phyloP scores from a whole-genome alignment of 257 asterid genomes.

The Thymus mandschuricus region DNA sequence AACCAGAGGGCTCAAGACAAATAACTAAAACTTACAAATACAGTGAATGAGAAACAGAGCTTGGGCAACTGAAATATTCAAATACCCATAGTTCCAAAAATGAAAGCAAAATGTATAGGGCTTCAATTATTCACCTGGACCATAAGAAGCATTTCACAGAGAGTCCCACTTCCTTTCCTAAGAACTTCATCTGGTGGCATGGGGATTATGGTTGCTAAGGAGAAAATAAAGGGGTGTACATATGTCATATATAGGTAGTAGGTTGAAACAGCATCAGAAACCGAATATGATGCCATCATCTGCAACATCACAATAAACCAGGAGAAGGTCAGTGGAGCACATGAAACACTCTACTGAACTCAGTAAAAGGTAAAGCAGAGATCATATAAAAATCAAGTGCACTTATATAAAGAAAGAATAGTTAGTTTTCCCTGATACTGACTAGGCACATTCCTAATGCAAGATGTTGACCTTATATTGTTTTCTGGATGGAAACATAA shows the following conservation, averaged over 20 bases:
- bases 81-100: conserved; percentile 4
- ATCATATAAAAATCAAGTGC: conserved; percentile 5
- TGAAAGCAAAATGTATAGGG: conserved; percentile 15
- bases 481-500: conserved; percentile 25
- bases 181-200: conserved; percentile 99
- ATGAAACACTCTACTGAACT: conserved; percentile 22
- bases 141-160: conserved; percentile 99
- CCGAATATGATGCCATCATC: conserved; percentile 99
- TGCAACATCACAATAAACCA: conserved; percentile 46
- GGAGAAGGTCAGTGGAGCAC: conserved; percentile 19
- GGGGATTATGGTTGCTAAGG: conserved; percentile 97
- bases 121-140: conserved; percentile 70
- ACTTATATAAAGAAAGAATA: neutral
- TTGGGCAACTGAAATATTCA: conserved; percentile 16
- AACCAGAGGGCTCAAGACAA: conserved; percentile 19
- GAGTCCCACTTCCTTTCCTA: conserved; percentile 98
- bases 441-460: conserved; percentile 11
- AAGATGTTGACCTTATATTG: conserved; percentile 20
- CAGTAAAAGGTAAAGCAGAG: conserved; percentile 15
- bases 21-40: conserved; percentile 19
- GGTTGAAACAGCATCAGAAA: conserved; percentile 98
- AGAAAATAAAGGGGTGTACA: conserved; percentile 97
- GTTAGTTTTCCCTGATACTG: conserved; percentile 12
- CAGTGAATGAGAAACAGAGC: conserved; percentile 18
- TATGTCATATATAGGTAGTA: conserved; percentile 97